Evolutionary conservation across 1,139 yeast genomes (phyloP).

Genomic region (Suhomyces chickasaworum): DNA sequence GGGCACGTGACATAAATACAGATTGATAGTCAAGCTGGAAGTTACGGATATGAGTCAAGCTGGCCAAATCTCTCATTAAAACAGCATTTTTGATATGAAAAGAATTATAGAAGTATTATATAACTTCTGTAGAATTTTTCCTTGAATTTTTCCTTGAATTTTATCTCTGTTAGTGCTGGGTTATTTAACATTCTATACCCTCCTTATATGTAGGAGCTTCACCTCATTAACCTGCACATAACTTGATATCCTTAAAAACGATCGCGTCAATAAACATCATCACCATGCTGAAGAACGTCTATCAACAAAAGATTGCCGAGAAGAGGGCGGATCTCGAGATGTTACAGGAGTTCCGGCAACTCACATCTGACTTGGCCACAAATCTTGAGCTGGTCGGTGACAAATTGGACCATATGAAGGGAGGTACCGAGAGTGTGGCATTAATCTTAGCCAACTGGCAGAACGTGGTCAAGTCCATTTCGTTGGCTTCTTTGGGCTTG

Average conservation of each 20-base stretch:
- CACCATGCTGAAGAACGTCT: slow-evolving; percentile 19
- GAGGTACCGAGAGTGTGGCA: slow-evolving; percentile 61
- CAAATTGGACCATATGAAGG: slow-evolving; percentile 53
- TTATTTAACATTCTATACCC: too few relatives aligned
- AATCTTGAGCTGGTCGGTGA: slow-evolving; percentile 52
- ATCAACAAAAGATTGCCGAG: slow-evolving; percentile 39
- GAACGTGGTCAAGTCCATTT: slow-evolving; percentile 63
- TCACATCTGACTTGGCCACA: slow-evolving; percentile 48
- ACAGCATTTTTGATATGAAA: too few relatives aligned
- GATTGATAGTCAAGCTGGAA: too few relatives aligned
- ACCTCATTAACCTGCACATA: slow-evolving; percentile 2
- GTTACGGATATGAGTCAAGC: too few relatives aligned
- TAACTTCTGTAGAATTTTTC: too few relatives aligned
- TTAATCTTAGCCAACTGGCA: slow-evolving; percentile 69
- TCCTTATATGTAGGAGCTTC: too few relatives aligned
- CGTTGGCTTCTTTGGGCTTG: slow-evolving; percentile 66
- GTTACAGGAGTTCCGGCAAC: slow-evolving; percentile 50
- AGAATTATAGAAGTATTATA: too few relatives aligned
- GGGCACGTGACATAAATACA: not conserved
- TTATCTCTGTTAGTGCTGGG: too few relatives aligned
- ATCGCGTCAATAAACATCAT: not conserved
- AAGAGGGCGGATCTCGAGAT: slow-evolving; percentile 56
- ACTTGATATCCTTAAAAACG: too few relatives aligned
- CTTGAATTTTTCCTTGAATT: too few relatives aligned
- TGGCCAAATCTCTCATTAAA: too few relatives aligned